Evolutionary conservation across 1,284 basidiomycete species (phyloP), one percentile per base, ranked within the genome.

Genomic region (Cystobasidiaceae sp.): DNA sequence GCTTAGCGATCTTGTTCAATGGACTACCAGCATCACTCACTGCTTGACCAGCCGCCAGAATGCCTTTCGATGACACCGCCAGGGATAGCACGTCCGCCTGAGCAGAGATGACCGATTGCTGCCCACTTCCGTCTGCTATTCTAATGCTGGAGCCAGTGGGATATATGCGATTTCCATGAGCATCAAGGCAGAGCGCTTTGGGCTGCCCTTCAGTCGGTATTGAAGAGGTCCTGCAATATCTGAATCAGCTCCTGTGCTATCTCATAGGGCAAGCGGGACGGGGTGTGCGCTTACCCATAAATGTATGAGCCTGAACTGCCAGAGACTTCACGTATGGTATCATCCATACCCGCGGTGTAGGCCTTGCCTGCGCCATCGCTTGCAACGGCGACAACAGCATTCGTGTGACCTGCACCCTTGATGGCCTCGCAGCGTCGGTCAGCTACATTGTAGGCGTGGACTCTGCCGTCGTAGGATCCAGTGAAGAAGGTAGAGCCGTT

Each of bases 401-500:
- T 88, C 3, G 84, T 80, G 76, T 93, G 91, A 0, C 86, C 84
- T 0, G 81, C 77, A 2, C 91, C 91, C 28, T 77, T 73, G 0
- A 92, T 75, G 23, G 79, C 76, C 8, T 76, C 75, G 25, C 84
- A 84, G 9, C 27, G 46, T 1, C 50, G 63, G 79, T 79, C 28
- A 76, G 77, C 60, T 3, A 70, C 49, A 15, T 80, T 72, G 74
- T 88, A 89, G 1, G 84, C 81, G 62, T 89, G 81, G 2, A 89
- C 79, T 6, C 88, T 83, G 0, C 93, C 93, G 71, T 93, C 90
- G 21, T 89, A 88, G 0, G 88, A 86, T 13, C 91, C 91, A 0
- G 85, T 82, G 68, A 90, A 80, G 80, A 94, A 90, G 0, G 89
- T 91, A 21, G 73, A 76, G 19, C 45, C n/a, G 15, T 64, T 39